Evolutionary conservation across 1,284 basidiomycete species (phyloP), one percentile per base, ranked within the genome.

Genomic region (Ganoderma leucocontextum): DNA sequence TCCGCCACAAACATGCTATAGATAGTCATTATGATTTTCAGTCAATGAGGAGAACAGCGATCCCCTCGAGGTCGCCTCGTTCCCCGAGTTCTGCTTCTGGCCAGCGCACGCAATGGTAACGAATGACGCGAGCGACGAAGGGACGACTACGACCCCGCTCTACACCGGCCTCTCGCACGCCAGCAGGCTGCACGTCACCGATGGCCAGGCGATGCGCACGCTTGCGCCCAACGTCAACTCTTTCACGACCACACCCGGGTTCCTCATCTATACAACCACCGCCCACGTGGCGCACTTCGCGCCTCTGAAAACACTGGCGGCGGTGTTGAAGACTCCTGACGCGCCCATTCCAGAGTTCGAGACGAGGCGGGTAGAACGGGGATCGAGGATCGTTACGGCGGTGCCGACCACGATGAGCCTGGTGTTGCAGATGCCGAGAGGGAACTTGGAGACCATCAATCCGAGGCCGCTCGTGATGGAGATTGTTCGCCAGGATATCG

Each of bases 361-460:
- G 74, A 87, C 84, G 19, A 86, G 96, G 53, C 85, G 93, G 22
- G 87, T 98, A 0, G 96, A 98, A 79, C 83, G 97, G 59, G 96
- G 96, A 0, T 92, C 94, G 0, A 82, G 91, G 67, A 95, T 97
- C 36, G 95, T 98, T 1, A 89, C 91, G 0, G 92, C 91, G 13
- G 91, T 97, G 0, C 92, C 95, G 2, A 95, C 91, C 70, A 83
- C 89, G 9, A 99, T 98, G 95, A 91, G 87, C 72, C 80, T 98
- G 19, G 93, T 99, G 0, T 82, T 99, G 15, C 98, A 99, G 82
- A 99, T 99, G 96, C 98, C 97, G 0, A 84, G 98, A 73, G 98
- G 98, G 0, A 99, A 99, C 80, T 79, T 99, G 64, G 98, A 99
- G 83, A 98, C 96, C 0, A 92, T 99, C 66, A 95, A 93, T 75